These are phyloP conservation scores for Lactuca saligna DNA, from an alignment of 129 eudicot species.

Conservation along the genomic window DNA sequence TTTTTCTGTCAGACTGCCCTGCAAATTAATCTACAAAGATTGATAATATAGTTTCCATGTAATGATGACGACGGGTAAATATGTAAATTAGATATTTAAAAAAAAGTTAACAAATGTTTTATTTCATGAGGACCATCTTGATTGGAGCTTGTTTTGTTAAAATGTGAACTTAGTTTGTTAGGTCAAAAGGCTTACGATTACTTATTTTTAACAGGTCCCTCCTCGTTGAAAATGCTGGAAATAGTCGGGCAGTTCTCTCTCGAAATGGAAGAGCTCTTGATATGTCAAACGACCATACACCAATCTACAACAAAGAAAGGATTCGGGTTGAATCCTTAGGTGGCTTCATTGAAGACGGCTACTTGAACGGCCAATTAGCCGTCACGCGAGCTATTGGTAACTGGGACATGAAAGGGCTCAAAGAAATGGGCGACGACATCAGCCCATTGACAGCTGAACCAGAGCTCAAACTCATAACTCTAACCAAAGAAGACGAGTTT, in stretches of 20 bases:
- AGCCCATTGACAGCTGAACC: constrained; percentile 89
- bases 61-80: too few species aligned
- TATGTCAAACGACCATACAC: constrained; percentile 90
- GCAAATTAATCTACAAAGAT: too few species aligned
- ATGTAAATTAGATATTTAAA: too few species aligned
- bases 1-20: too few species aligned
- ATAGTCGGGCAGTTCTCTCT: constrained; percentile 81
- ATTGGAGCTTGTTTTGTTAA: too few species aligned
- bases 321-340: constrained; percentile 70
- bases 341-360: constrained; percentile 76
- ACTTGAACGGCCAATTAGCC: constrained; percentile 74
- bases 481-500: constrained; percentile 86
- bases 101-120: too few species aligned
- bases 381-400: constrained; percentile 89
- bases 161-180: too few species aligned
- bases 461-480: constrained; percentile 70
- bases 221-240: constrained; percentile 96
- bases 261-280: constrained; percentile 74
- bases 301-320: constrained; percentile 59
- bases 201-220: constrained; percentile 48
- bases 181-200: too few species aligned
- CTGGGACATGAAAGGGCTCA: constrained; percentile 88
- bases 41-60: background rate
- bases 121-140: too few species aligned
- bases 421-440: constrained; percentile 35